Percentiles rank a stretch among this genome's conserved stretches.
phyloP scores from a whole-genome alignment of 1,139 yeast genomes.

The Dujonia santamariae region DNA sequence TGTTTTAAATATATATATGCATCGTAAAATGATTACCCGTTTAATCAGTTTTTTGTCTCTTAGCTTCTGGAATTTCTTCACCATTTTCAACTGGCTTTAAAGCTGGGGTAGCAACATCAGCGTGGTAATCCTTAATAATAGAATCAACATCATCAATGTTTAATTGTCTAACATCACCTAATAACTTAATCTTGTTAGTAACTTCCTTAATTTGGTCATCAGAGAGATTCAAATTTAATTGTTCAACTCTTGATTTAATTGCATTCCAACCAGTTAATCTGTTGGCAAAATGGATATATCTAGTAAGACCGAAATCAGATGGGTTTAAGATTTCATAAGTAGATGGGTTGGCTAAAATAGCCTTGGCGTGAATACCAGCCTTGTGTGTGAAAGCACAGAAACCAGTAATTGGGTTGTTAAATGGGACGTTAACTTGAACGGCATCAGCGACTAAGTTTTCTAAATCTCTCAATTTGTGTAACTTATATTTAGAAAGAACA shows the following conservation, averaged over 20 bases:
- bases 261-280: constrained; percentile 99
- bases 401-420: constrained; percentile 98
- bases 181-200: constrained; percentile 84
- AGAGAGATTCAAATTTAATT: constrained; percentile 82
- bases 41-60: constrained; percentile 7
- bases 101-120: constrained; percentile 45
- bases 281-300: constrained; percentile 96
- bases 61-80: constrained; percentile 9
- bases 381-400: constrained; percentile 99
- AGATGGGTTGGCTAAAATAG: constrained; percentile 96
- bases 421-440: constrained; percentile 94
- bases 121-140: constrained; percentile 90
- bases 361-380: constrained; percentile 99
- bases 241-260: constrained; percentile 96
- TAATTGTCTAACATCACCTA: constrained; percentile 93
- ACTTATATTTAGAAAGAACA: constrained; percentile 90
- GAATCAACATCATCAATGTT: constrained; percentile 97
- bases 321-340: constrained; percentile 97
- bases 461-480: constrained; percentile 92
- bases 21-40: no score
- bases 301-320: constrained; percentile 88
- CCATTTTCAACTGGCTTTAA: constrained; percentile 14
- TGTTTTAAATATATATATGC: no score
- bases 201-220: constrained; percentile 96
- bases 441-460: constrained; percentile 97